Evolutionary conservation across 768 basidiomycete species (phyloP), one percentile per base, ranked within the genome.

Genomic region (Lactarius evosmus): DNA sequence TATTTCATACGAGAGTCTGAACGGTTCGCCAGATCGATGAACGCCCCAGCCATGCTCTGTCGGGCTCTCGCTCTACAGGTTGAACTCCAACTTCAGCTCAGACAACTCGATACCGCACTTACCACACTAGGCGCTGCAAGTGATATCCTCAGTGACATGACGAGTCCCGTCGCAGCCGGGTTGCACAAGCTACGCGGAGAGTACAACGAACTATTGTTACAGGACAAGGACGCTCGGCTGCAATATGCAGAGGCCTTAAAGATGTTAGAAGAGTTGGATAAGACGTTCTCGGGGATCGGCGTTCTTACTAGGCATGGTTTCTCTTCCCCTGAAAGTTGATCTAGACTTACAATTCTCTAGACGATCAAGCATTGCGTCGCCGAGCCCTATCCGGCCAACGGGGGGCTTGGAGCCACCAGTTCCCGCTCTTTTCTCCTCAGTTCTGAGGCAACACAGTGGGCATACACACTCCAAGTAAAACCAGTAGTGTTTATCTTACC

Each of bases 1-100:
- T 95, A 89, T 69, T 96, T 94, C 71, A 80, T 88, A 0, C 79
- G 87, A 44, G 88, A 93, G 71, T 90, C 89, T 1, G 77, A 81
- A n/a, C 84, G 86, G 22, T 76, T 98, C 1, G 91, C 93, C 0
- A 76, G 80, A 53, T 79, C 87, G 7, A 72, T 93, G 12, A 86
- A 86, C 64, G 83, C 88, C 0, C 85, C 88, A 17, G 80, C 84
- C 0, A 75, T 91, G 70, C 73, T 81, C 7, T 83, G 86, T 25
- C 82, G 89, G 9, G 90, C 91, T 0, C 74, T 88, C 32, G 79
- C 86, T 0, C 78, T 82, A 68, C 83, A 85, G 58, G 89, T 83
- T 3, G 91, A 95, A 66, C 78, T 96, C 2, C 79, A 87, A 52
- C 73, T 93, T 5, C 80, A 85, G 53, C 79, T 89, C 66, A 84